Percentiles rank a stretch among this genome's conserved stretches.
Evolutionary conservation across 2,329 filamentous ascomycete genomes (phyloP).

Genomic region (Phialophora tarda): DNA sequence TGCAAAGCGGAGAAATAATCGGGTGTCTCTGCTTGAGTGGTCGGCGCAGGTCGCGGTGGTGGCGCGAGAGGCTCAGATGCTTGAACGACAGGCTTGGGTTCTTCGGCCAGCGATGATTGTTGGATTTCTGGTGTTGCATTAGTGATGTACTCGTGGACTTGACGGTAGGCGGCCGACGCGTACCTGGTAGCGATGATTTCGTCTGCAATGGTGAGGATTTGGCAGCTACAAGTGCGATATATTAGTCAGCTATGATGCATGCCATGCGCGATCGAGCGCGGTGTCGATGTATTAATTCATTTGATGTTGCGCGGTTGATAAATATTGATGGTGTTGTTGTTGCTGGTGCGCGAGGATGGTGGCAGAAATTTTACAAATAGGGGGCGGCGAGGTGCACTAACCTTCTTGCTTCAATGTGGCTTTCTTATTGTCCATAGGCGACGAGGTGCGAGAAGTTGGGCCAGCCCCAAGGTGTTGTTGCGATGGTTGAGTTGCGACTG

Average conservation of each 20-base stretch:
- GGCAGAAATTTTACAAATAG: slow-evolving; percentile 33
- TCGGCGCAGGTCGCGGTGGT: slow-evolving; percentile 66
- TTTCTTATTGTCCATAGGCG: slow-evolving; percentile 53
- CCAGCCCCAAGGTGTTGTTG: slow-evolving; percentile 39
- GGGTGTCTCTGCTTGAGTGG: slow-evolving; percentile 60
- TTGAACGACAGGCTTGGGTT: slow-evolving; percentile 58
- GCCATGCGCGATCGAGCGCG: slow-evolving; percentile 3
- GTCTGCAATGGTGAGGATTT: slow-evolving; percentile 36
- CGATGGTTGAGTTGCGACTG: slow-evolving; percentile 38
- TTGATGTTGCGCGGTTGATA: slow-evolving; percentile 24
- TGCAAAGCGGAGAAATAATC: slow-evolving; percentile 72
- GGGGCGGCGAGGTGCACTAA: slow-evolving; percentile 39
- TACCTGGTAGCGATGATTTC: slow-evolving; percentile 38
- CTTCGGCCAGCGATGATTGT: slow-evolving; percentile 44
- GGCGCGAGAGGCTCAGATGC: slow-evolving; percentile 70
- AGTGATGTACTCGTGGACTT: slow-evolving; percentile 4
- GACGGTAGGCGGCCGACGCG: slow-evolving; percentile 22
- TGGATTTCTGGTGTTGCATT: slow-evolving; percentile 40
- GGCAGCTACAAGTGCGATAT: slow-evolving; percentile 22
- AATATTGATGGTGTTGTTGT: slow-evolving; percentile 21
- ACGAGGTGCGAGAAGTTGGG: slow-evolving; percentile 45
- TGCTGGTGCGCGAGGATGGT: background rate
- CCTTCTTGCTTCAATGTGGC: slow-evolving; percentile 48
- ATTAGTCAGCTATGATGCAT: slow-evolving; percentile 21
- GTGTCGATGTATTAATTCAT: slow-evolving; percentile 15